Evolutionary conservation across 352 stramenopile species (phyloP), one percentile per base, ranked within the genome.

Genomic region (Phytophthora chlamydospora): DNA sequence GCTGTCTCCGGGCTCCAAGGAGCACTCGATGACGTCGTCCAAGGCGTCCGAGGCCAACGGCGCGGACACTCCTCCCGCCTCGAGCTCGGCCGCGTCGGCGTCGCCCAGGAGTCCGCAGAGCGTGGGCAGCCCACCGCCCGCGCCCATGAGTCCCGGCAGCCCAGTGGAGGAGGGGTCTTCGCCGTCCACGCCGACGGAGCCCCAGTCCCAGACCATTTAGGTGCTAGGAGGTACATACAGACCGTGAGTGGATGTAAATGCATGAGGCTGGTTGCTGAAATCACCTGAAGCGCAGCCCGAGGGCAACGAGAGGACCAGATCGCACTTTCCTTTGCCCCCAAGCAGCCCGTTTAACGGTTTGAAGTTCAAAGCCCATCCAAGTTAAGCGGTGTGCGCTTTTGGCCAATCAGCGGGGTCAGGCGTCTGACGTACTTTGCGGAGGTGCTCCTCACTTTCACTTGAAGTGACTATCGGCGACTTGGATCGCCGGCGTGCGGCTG

Each of bases 191-290:
- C 62, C 66, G 0, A 55, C 61, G 36, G 65, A 75, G 41, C 58
- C 68, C 13, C 48, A 80, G 55, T 76, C 72, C 19, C 64, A 77
- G 58, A 68, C 48, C 40, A 76, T 80, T 62, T 80, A 76, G 55
- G 64, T 12, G 46, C 13, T 42, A 48, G 38, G 36, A 62, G 49
- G 48, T 62, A 73, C 46, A 68, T 66, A 59, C 51, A 73, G 36
- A 65, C 19, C 14, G 33, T 50, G 44, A 58, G 52, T 59, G 54
- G 54, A 67, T 68, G 50, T 71, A 67, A 72, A 68, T 72, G 64
- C 64, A 68, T 64, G 52, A 47, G 48, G 42, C 59, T 58, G 38
- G 62, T 65, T 51, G 45, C 27, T 19, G 33, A 52, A 58, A 39
- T 46, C 41, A 48, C 11, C 17, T 46, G 50, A 8, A 58, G 45